A percentile compares a stretch with the other conserved stretches of the same genome.
Conservation (phyloP, 257 asterid species). For the Capsicum baccatum region DNA sequence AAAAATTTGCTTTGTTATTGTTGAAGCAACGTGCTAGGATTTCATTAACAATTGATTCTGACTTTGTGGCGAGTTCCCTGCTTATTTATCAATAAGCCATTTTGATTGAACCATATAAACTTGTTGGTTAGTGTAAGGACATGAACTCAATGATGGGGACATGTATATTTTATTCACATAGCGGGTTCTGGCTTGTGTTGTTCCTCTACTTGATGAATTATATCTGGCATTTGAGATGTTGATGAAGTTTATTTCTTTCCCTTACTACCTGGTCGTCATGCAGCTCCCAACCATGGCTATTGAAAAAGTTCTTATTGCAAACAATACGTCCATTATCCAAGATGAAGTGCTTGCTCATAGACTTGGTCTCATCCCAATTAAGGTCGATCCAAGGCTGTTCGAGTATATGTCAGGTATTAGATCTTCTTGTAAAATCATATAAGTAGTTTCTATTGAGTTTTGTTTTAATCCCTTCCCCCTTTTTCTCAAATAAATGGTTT, state of each 20-base stretch:
- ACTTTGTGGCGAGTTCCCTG: neutral
- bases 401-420: slow-evolving; percentile 73
- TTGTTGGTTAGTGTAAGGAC: neutral
- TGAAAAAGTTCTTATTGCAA: slow-evolving; percentile 87
- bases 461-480: neutral
- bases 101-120: neutral
- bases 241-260: slow-evolving; percentile 21
- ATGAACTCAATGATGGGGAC: neutral
- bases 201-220: slow-evolving; percentile 21
- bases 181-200: neutral
- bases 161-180: neutral
- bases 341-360: slow-evolving; percentile 98
- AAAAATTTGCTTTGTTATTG: neutral
- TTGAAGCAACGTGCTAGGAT: neutral
- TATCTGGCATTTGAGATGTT: neutral
- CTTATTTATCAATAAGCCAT: neutral
- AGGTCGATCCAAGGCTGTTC: slow-evolving; percentile 87
- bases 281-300: slow-evolving; percentile 97
- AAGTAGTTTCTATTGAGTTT: slow-evolving; percentile 22
- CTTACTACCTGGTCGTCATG: slow-evolving; percentile 23
- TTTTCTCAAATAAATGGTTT: neutral
- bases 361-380: slow-evolving; percentile 87
- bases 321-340: slow-evolving; percentile 91
- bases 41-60: neutral
- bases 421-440: neutral